These are phyloP conservation scores for Fusarium oxysporum DNA, from an alignment of 2,329 filamentous ascomycete species.

Conservation along the genomic window DNA sequence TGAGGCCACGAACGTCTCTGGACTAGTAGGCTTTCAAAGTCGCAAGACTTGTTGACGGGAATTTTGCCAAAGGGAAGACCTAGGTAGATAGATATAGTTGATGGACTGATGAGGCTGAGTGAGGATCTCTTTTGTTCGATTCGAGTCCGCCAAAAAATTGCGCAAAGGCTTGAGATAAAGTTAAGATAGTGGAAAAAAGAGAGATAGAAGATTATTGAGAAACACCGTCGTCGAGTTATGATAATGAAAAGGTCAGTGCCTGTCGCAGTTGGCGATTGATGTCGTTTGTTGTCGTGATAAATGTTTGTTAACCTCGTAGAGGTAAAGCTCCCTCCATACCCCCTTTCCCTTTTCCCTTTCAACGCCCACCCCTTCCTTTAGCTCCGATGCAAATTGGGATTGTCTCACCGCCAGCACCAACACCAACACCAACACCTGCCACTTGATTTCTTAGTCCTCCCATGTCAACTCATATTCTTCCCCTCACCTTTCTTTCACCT, in stretches of 20 bases:
- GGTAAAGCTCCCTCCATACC: neutral
- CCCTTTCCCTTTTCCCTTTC: neutral
- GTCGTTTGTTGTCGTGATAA: conserved; percentile 27
- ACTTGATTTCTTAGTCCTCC: conserved; percentile 2
- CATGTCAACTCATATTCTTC: neutral
- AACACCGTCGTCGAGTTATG: conserved; percentile 10
- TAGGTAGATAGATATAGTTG: conserved; percentile 1
- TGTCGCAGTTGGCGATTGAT: neutral
- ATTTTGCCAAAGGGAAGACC: conserved; percentile 15
- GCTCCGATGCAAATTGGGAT: conserved; percentile 12
- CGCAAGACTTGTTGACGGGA: neutral
- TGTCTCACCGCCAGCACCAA: conserved; percentile 26
- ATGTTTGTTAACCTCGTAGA: neutral
- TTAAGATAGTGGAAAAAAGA: neutral
- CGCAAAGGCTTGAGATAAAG: conserved; percentile 7
- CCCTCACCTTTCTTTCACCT: neutral
- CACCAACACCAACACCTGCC: conserved; percentile 23
- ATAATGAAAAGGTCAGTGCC: neutral
- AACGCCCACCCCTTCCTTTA: conserved; percentile 16
- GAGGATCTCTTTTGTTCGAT: neutral
- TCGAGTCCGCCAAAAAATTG: neutral
- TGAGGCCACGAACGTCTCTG: neutral
- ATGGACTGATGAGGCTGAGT: neutral
- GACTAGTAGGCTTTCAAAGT: neutral
- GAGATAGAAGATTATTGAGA: neutral